Conservation (phyloP, 352 stramenopile genomes). For the Phytopythium ostracodes region DNA sequence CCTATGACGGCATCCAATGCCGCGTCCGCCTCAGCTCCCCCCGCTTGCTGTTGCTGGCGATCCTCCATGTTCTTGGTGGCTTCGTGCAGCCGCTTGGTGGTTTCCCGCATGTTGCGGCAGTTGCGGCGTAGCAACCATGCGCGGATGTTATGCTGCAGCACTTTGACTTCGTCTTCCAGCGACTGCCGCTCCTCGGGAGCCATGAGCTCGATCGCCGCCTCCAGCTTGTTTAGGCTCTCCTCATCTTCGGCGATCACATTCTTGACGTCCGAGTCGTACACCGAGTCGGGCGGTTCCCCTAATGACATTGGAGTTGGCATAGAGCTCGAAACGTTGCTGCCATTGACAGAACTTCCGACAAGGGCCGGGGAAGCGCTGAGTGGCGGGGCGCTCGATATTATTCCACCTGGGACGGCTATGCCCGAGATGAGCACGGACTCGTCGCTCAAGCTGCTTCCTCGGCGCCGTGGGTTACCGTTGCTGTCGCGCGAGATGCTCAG, state of each 20-base stretch:
- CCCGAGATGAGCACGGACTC: slow-evolving; percentile 13
- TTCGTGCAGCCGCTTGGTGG: slow-evolving; percentile 79
- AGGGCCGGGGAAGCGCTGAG: not conserved
- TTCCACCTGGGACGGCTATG: not conserved
- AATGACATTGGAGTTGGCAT: not conserved
- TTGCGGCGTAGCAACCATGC: slow-evolving; percentile 87
- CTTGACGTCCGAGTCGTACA: slow-evolving; percentile 73
- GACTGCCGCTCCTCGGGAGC: slow-evolving; percentile 77
- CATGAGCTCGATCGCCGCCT: slow-evolving; percentile 86
- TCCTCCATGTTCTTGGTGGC: slow-evolving; percentile 58
- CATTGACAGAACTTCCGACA: not conserved
- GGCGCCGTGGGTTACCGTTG: slow-evolving; percentile 24
- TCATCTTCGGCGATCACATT: slow-evolving; percentile 83
- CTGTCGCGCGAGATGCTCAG: slow-evolving; percentile 73
- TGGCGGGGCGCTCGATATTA: not conserved
- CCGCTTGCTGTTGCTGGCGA: slow-evolving; percentile 44
- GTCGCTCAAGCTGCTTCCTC: slow-evolving; percentile 58
- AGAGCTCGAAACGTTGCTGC: not conserved
- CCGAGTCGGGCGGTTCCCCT: slow-evolving; percentile 26
- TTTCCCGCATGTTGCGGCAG: slow-evolving; percentile 86
- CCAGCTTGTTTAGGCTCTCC: slow-evolving; percentile 64
- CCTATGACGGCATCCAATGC: slow-evolving; percentile 10
- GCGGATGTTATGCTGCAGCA: slow-evolving; percentile 85
- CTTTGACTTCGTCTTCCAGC: slow-evolving; percentile 82
- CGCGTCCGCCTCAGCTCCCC: slow-evolving; percentile 10